phyloP scores from a whole-genome alignment of 345 rosid species.

The Luvunga scandens region DNA sequence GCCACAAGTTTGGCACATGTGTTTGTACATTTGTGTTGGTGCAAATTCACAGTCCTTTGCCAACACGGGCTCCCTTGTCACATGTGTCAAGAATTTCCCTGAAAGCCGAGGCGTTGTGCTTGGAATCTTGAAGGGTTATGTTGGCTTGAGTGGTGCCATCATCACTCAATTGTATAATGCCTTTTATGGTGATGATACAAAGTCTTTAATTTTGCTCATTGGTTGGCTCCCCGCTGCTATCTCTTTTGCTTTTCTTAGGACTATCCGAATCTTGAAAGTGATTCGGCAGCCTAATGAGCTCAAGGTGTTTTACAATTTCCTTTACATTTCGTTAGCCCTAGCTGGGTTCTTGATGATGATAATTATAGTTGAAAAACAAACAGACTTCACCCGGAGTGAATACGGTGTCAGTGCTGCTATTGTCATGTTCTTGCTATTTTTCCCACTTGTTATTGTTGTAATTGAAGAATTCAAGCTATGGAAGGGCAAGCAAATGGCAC shows the following conservation, averaged over 20 bases:
- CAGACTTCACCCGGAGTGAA: constrained; percentile 31
- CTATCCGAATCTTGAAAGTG: constrained; percentile 44
- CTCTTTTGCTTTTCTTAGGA: constrained; percentile 40
- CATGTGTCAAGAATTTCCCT: constrained; percentile 66
- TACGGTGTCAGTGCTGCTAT: constrained; percentile 43
- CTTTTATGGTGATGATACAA: constrained; percentile 35
- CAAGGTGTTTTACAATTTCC: constrained; percentile 48
- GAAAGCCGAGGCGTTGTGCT: constrained; percentile 56
- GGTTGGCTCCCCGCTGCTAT: constrained; percentile 61
- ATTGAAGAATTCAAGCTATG: constrained; percentile 48
- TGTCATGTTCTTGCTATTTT: constrained; percentile 50
- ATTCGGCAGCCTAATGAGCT: constrained; percentile 45
- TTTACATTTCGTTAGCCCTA: constrained; percentile 53
- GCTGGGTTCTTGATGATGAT: constrained; percentile 58
- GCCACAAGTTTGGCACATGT: constrained; percentile 58
- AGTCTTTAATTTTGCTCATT: constrained; percentile 48
- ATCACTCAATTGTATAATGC: constrained; percentile 52
- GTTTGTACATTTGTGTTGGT: constrained; percentile 57
- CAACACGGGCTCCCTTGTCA: constrained; percentile 54
- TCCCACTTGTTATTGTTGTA: constrained; percentile 45
- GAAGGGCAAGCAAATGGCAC: constrained; percentile 31
- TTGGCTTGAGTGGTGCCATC: constrained; percentile 58
- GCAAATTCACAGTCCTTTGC: constrained; percentile 67
- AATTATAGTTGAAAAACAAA: constrained; percentile 39
- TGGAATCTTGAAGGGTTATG: constrained; percentile 55